These are phyloP conservation scores for Exsudoporus floridanus DNA, from an alignment of 1,284 basidiomycete species.

Conservation along the genomic window DNA sequence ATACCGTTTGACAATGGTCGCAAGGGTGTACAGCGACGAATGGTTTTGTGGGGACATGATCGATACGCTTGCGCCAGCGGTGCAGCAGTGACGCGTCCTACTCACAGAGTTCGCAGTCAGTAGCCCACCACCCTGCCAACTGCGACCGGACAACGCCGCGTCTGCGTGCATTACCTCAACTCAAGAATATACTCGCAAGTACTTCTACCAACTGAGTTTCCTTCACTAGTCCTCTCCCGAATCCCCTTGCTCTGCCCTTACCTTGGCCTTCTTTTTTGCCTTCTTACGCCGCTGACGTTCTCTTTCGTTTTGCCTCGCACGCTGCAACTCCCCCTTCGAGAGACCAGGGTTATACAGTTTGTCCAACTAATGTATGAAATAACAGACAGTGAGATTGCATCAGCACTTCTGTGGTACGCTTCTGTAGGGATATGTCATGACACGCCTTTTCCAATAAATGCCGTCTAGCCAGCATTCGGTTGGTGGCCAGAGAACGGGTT, in stretches of 20 bases:
- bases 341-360: constrained; percentile 68
- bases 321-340: constrained; percentile 64
- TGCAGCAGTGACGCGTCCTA: background rate
- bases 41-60: constrained; percentile 38
- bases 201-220: background rate
- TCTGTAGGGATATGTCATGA: constrained; percentile 24
- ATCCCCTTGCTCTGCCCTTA: constrained; percentile 10
- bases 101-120: background rate
- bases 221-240: constrained; percentile 12
- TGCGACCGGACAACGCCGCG: constrained; percentile 17
- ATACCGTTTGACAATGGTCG: constrained; percentile 83
- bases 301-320: constrained; percentile 68
- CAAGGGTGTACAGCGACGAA: constrained; percentile 63
- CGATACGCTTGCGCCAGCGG: background rate
- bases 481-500: constrained; percentile 70
- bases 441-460: constrained; percentile 68
- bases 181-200: background rate
- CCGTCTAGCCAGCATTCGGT: constrained; percentile 68
- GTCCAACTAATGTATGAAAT: constrained; percentile 54
- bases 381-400: constrained; percentile 10
- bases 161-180: background rate
- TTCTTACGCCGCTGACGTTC: constrained; percentile 70
- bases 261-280: constrained; percentile 58
- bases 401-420: constrained; percentile 18
- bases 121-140: constrained; percentile 7